phyloP scores from a whole-genome alignment of 2,329 filamentous ascomycete genomes.

The Pochonia chlamydosporia region DNA sequence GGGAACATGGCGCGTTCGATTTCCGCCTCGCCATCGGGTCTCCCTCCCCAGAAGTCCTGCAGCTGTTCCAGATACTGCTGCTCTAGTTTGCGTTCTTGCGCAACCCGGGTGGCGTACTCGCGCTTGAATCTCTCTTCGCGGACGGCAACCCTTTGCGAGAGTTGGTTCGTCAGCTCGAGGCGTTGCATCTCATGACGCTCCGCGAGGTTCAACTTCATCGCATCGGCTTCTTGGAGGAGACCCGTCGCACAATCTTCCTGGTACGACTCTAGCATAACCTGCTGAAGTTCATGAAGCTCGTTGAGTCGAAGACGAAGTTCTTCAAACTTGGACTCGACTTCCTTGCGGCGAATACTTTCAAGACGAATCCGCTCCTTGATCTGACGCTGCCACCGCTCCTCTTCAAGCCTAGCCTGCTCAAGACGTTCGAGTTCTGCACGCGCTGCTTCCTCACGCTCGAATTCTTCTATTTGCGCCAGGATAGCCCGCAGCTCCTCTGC shows the following conservation, averaged over 20 bases:
- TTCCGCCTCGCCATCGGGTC: conserved; percentile 24
- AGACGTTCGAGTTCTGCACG: conserved; percentile 33
- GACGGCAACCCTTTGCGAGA: conserved; percentile 23
- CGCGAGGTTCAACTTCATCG: conserved; percentile 22
- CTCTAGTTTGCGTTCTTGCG: conserved; percentile 37
- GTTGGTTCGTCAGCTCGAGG: conserved; percentile 18
- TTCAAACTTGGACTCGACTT: conserved; percentile 32
- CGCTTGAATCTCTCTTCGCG: conserved; percentile 27
- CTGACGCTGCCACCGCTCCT: conserved; percentile 30
- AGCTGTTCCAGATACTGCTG: conserved; percentile 36
- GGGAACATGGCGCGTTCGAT: conserved; percentile 26
- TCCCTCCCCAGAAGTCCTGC: conserved; percentile 30
- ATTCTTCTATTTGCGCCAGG: conserved; percentile 40
- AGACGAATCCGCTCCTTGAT: conserved; percentile 30
- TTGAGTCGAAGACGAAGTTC: conserved; percentile 30
- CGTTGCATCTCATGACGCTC: conserved; percentile 28
- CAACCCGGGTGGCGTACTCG: conserved; percentile 36
- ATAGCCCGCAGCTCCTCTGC: conserved; percentile 31
- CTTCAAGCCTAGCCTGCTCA: conserved; percentile 29
- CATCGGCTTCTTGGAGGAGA: conserved; percentile 17
- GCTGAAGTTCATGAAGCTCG: conserved; percentile 37
- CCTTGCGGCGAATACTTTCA: conserved; percentile 34
- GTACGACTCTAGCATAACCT: conserved; percentile 26
- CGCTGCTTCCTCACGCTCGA: conserved; percentile 39
- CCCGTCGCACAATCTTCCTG: conserved; percentile 30